phyloP scores from a whole-genome alignment of 73 alveolate species.

The Paramecium caudatum region DNA sequence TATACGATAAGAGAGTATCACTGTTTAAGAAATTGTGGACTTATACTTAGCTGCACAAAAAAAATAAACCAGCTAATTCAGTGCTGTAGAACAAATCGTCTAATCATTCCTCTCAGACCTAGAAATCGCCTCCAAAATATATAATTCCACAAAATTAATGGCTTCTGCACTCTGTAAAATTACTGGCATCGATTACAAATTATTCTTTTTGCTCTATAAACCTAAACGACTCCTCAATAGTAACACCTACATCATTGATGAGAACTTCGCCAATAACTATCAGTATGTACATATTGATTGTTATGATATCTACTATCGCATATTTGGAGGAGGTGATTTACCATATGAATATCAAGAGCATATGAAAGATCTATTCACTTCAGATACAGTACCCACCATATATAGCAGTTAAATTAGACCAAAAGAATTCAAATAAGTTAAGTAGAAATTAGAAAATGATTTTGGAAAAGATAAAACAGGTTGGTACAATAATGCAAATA shows the following conservation, averaged over 20 bases:
- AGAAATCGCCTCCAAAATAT: constrained; percentile 39
- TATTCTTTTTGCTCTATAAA: constrained; percentile 29
- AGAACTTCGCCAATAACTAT: constrained; percentile 34
- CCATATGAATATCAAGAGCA: constrained; percentile 51
- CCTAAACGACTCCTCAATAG: not conserved
- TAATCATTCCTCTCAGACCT: constrained; percentile 12
- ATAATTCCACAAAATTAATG: constrained; percentile 36
- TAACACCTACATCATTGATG: constrained; percentile 13
- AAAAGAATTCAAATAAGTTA: not conserved
- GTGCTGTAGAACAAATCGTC: constrained; percentile 4
- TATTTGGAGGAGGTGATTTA: constrained; percentile 45
- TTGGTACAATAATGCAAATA: constrained; percentile 23
- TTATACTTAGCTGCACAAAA: constrained; percentile 12
- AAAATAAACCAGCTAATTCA: constrained; percentile 21
- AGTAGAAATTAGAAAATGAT: not conserved
- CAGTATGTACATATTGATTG: not conserved
- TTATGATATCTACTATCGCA: constrained; percentile 30
- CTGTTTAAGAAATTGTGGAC: constrained; percentile 24
- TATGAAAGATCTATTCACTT: not conserved
- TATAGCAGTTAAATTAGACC: not conserved
- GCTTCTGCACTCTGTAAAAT: constrained; percentile 52
- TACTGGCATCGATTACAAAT: constrained; percentile 34
- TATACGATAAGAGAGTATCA: not conserved
- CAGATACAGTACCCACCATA: not conserved
- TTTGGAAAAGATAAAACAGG: not conserved